Evolutionary conservation across 1,139 yeast genomes (phyloP).

Genomic region (Scheffersomyces parashehatae): DNA sequence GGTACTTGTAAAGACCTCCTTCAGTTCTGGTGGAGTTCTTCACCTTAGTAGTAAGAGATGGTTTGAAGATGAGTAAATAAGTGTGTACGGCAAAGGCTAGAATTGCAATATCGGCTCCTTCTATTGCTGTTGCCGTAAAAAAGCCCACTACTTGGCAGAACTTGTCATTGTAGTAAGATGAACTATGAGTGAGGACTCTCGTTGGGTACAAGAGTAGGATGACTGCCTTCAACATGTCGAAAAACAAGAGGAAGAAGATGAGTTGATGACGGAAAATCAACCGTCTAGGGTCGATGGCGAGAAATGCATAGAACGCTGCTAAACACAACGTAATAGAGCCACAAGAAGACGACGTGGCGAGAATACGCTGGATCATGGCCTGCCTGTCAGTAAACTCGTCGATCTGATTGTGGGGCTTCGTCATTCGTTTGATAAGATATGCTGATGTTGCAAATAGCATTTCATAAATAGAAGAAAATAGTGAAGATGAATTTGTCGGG

Average conservation of each 20-base stretch:
- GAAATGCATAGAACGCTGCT: conserved; percentile 52
- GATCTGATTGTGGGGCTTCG: conserved; percentile 18
- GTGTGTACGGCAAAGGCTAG: conserved; percentile 83
- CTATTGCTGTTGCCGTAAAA: conserved; percentile 79
- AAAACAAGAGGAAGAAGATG: conserved; percentile 63
- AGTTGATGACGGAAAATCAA: conserved; percentile 72
- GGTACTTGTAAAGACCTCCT: conserved; percentile 71
- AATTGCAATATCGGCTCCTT: conserved; percentile 87
- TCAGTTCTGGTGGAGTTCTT: conserved; percentile 49
- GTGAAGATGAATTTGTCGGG: no score
- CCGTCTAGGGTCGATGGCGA: conserved; percentile 62
- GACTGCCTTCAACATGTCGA: conserved; percentile 75
- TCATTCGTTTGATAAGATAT: no score
- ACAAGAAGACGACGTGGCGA: conserved; percentile 60
- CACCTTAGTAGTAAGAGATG: conserved; percentile 48
- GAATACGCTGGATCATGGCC: conserved; percentile 39
- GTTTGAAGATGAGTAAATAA: conserved; percentile 69
- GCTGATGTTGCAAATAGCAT: no score
- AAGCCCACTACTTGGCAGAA: conserved; percentile 81
- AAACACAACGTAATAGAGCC: conserved; percentile 58
- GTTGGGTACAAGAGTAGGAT: conserved; percentile 73
- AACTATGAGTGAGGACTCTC: conserved; percentile 48
- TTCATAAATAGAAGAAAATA: no score
- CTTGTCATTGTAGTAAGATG: conserved; percentile 52
- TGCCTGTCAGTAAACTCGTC: conserved; percentile 26